Conservation (phyloP, 2,329 filamentous ascomycete genomes). For the Penicillium sp. region DNA sequence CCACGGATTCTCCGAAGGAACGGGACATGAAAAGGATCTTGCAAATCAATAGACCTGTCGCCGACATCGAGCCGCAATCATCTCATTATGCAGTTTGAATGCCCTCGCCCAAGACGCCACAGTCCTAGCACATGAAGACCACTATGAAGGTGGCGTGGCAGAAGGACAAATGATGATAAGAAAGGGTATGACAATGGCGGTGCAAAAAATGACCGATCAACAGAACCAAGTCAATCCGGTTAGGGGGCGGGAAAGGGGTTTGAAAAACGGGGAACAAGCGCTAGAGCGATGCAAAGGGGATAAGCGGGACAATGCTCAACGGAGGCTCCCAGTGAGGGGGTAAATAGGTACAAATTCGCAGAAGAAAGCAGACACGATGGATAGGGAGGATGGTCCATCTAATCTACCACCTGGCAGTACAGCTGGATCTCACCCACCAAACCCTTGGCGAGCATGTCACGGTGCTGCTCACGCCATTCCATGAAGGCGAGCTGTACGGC, state of each 20-base stretch:
- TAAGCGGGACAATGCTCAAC: constrained; percentile 2
- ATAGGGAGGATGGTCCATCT: constrained; percentile 13
- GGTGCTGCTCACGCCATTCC: constrained; percentile 80
- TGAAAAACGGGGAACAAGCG: constrained; percentile 27
- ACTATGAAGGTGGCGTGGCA: background rate
- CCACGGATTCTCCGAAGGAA: constrained; percentile 13
- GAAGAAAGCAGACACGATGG: constrained; percentile 8
- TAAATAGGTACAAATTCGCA: background rate
- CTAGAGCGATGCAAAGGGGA: constrained; percentile 21
- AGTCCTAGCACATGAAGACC: constrained; percentile 7
- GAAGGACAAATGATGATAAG: constrained; percentile 11
- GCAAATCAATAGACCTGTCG: constrained; percentile 3
- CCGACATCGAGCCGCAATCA: constrained; percentile 15
- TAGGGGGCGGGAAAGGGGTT: constrained; percentile 23
- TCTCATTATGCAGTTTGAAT: constrained; percentile 17
- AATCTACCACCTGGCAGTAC: constrained; percentile 64
- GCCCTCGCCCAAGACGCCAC: constrained; percentile 7
- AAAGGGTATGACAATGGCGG: constrained; percentile 5
- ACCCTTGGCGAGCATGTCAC: constrained; percentile 59
- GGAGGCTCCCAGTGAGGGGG: background rate
- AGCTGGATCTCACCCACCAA: constrained; percentile 87
- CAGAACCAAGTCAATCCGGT: constrained; percentile 33
- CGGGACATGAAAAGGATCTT: constrained; percentile 10
- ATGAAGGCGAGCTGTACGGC: constrained; percentile 95
- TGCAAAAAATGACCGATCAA: constrained; percentile 21